Conservation (phyloP, 352 stramenopile genomes). For the Halophytophthora batemanensis region DNA sequence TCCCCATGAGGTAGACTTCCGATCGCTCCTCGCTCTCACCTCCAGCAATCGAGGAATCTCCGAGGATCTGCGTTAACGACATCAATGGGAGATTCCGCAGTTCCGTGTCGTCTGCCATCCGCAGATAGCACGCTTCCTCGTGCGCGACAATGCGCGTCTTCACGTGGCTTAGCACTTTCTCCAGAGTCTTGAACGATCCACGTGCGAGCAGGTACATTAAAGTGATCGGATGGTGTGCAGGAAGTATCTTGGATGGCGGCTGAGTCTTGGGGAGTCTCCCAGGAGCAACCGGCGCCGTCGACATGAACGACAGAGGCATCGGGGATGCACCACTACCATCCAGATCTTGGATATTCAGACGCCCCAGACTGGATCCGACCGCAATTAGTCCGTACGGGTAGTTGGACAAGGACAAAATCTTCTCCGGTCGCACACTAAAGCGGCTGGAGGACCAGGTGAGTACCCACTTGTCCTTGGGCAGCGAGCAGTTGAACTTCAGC, state of each 20-base stretch:
- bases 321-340: constrained; percentile 17
- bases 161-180: constrained; percentile 55
- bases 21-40: constrained; percentile 40
- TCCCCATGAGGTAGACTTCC: constrained; percentile 41
- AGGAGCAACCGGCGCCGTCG: not conserved
- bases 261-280: constrained; percentile 8
- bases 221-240: constrained; percentile 55
- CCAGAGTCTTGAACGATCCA: constrained; percentile 60
- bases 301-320: constrained; percentile 9
- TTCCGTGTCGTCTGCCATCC: constrained; percentile 59
- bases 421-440: constrained; percentile 48
- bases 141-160: constrained; percentile 55
- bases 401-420: constrained; percentile 45
- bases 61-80: constrained; percentile 46
- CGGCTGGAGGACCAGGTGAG: constrained; percentile 63
- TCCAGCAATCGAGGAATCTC: constrained; percentile 13
- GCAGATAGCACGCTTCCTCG: constrained; percentile 75
- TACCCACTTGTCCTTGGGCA: constrained; percentile 43
- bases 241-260: constrained; percentile 19
- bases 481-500: constrained; percentile 46
- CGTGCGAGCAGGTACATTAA: constrained; percentile 69
- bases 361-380: constrained; percentile 48
- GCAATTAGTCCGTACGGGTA: constrained; percentile 51
- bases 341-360: constrained; percentile 59
- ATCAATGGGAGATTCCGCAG: constrained; percentile 50